These are phyloP conservation scores for Eudorina sp. DNA, from an alignment of 139 green algal genomes.

Conservation along the genomic window DNA sequence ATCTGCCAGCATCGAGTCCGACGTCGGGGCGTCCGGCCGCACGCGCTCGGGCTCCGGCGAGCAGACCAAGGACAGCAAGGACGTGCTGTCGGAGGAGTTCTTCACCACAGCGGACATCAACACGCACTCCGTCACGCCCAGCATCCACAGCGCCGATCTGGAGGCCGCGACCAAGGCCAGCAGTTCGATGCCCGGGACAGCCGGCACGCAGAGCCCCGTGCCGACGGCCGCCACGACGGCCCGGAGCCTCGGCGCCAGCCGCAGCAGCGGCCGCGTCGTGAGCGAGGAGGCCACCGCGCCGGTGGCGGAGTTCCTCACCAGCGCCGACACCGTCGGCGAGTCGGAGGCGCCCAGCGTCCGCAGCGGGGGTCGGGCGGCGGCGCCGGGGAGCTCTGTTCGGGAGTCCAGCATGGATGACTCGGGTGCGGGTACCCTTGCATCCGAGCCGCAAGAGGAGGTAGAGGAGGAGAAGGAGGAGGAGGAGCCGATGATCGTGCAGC, in stretches of 20 bases:
- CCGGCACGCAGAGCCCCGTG: neutral
- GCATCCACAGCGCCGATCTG: conserved; percentile 17
- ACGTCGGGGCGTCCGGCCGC: neutral
- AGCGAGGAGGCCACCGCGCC: neutral
- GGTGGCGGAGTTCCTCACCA: neutral
- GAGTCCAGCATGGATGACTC: neutral
- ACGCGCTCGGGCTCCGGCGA: neutral
- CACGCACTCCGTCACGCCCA: conserved; percentile 20
- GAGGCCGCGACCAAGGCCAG: neutral
- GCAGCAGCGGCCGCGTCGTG: neutral
- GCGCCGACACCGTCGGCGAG: neutral
- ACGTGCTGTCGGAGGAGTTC: neutral
- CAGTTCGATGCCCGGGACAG: neutral
- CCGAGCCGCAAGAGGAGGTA: neutral
- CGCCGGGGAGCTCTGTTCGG: neutral
- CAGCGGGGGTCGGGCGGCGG: neutral
- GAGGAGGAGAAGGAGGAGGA: neutral
- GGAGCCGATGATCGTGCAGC: neutral
- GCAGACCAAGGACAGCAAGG: neutral
- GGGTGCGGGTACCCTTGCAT: too few relatives aligned
- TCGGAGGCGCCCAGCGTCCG: neutral
- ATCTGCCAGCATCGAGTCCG: neutral
- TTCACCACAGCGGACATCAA: conserved; percentile 18
- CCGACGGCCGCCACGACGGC: too few relatives aligned
- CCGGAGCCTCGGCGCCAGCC: neutral